phyloP scores from a whole-genome alignment of 2,329 filamentous ascomycete species.

The Diplocarpon rosae region DNA sequence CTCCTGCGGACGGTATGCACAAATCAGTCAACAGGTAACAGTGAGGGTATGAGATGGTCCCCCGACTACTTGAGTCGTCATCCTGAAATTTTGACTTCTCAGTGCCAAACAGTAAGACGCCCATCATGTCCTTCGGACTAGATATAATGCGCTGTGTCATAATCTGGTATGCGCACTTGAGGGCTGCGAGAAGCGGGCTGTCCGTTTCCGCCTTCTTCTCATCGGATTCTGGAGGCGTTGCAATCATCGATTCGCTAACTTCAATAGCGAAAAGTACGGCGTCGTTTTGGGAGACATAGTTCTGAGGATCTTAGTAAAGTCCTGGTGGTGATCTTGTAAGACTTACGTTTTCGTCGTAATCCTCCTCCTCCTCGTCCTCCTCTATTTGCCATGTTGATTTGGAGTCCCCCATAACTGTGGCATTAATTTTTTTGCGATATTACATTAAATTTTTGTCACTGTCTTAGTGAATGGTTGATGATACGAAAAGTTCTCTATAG shows the following conservation, averaged over 20 bases:
- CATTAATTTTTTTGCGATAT: neutral
- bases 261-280: slow-evolving; percentile 97
- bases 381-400: slow-evolving; percentile 24
- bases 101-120: slow-evolving; percentile 84
- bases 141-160: slow-evolving; percentile 99
- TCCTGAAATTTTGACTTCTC: slow-evolving; percentile 70
- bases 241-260: slow-evolving; percentile 79
- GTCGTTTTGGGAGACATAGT: slow-evolving; percentile 88
- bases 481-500: too few relatives aligned
- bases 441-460: neutral
- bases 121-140: slow-evolving; percentile 94
- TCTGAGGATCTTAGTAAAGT: slow-evolving; percentile 35
- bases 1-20: slow-evolving; percentile 73
- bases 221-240: slow-evolving; percentile 47
- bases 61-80: slow-evolving; percentile 45
- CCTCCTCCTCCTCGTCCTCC: slow-evolving; percentile 61
- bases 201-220: slow-evolving; percentile 70
- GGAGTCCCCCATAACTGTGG: neutral
- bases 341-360: slow-evolving; percentile 51
- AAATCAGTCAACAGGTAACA: slow-evolving; percentile 88
- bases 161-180: slow-evolving; percentile 88
- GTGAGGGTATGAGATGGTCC: slow-evolving; percentile 64
- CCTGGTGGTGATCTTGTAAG: neutral
- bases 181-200: slow-evolving; percentile 67
- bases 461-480: too few relatives aligned